Conservation (phyloP, 345 rosid genomes). For the Turritis glabra region DNA sequence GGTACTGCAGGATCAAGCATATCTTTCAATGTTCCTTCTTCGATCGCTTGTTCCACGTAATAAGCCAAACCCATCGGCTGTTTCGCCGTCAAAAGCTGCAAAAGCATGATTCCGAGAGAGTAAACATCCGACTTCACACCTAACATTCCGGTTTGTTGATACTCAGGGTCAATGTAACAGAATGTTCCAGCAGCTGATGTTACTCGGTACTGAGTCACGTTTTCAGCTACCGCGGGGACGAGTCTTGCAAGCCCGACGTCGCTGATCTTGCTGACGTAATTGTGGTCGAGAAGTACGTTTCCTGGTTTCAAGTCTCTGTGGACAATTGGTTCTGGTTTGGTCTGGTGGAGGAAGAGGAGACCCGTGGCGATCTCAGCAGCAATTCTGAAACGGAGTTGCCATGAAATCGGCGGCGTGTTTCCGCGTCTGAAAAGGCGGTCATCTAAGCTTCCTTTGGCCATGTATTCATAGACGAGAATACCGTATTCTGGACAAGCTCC, state of each 20-base stretch:
- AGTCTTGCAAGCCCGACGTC: slow-evolving; percentile 91
- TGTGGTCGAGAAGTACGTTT: slow-evolving; percentile 78
- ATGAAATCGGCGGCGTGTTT: slow-evolving; percentile 62
- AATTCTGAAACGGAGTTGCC: slow-evolving; percentile 85
- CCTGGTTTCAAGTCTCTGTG: slow-evolving; percentile 98
- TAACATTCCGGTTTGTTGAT: slow-evolving; percentile 93
- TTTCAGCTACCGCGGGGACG: slow-evolving; percentile 85
- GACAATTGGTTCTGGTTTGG: slow-evolving; percentile 91
- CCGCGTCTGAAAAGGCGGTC: slow-evolving; percentile 68
- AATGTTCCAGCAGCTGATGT: slow-evolving; percentile 94
- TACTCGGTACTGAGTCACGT: slow-evolving; percentile 65
- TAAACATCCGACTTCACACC: slow-evolving; percentile 90
- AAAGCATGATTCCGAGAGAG: slow-evolving; percentile 76
- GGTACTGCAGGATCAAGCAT: slow-evolving; percentile 71
- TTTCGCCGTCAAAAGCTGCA: slow-evolving; percentile 78
- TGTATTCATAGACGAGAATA: slow-evolving; percentile 79
- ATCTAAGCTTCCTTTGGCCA: slow-evolving; percentile 91
- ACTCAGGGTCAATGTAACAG: slow-evolving; percentile 96
- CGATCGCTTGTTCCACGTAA: slow-evolving; percentile 55
- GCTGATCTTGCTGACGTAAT: slow-evolving; percentile 78
- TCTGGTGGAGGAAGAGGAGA: slow-evolving; percentile 84
- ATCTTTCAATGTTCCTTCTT: slow-evolving; percentile 52
- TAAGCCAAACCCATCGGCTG: slow-evolving; percentile 90
- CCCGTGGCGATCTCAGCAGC: slow-evolving; percentile 92
- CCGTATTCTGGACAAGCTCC: slow-evolving; percentile 98